Conservation (phyloP, 139 green algal genomes). For the Yamagishiella unicocca region DNA sequence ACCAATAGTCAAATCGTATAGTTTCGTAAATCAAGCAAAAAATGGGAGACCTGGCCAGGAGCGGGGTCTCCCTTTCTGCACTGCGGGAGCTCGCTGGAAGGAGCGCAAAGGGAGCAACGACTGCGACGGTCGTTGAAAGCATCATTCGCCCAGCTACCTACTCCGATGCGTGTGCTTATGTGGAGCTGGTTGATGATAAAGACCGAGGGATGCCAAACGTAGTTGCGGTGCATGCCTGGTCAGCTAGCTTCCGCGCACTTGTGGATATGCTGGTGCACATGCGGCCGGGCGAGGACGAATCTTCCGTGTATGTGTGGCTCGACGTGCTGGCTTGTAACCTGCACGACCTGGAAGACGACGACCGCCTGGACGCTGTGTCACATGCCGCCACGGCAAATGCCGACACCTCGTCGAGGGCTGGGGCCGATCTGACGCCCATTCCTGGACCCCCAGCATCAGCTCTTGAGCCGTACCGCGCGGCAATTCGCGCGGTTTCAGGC, state of each 20-base stretch:
- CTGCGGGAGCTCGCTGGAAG: not conserved
- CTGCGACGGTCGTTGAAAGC: not conserved
- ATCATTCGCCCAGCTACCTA: not conserved
- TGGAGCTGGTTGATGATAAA: not conserved
- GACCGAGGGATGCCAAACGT: not conserved
- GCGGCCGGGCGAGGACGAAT: not conserved
- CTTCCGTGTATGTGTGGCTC: not conserved
- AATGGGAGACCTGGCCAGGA: not conserved
- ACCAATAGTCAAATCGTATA: too few species aligned
- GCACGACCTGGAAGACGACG: not conserved
- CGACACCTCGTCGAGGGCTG: not conserved
- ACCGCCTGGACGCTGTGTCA: not conserved
- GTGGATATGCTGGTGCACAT: constrained; percentile 8
- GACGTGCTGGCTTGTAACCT: constrained; percentile 19
- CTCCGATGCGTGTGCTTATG: not conserved
- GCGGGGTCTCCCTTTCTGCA: not conserved
- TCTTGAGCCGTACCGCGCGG: not conserved
- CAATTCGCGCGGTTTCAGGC: not conserved
- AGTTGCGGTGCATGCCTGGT: not conserved
- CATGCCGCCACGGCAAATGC: not conserved
- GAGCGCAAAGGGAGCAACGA: not conserved
- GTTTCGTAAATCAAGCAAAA: too few species aligned
- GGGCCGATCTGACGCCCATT: not conserved
- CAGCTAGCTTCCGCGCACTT: not conserved
- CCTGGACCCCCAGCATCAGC: not conserved